Evolutionary conservation across 495 filamentous ascomycete species (phyloP), one percentile per base, ranked within the genome.

Genomic region (Penicillium canescens): DNA sequence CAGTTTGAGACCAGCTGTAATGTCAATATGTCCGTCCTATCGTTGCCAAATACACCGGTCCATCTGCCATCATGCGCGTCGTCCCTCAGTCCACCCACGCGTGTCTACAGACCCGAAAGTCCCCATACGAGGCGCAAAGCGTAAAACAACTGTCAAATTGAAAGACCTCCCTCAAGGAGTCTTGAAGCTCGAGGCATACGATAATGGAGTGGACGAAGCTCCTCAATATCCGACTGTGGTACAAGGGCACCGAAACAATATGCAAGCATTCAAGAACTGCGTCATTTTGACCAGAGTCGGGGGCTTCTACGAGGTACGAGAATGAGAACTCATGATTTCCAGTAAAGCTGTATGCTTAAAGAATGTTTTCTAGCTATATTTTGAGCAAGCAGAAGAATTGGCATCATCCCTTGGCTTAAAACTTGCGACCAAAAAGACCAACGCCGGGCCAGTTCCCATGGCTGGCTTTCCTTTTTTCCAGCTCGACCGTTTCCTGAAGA

Each of bases 391-490:
- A 6, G 88, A 93, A 45, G 87, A 96, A 59, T 84, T 89, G 57
- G 94, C 87, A 4, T 89, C 92, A 16, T 75, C 93, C 23, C 78
- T 98, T 54, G 93, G 91, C 58, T 70, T 98, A 56, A 98, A 98
- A 68, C 83, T 94, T 53, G 87, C 85, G n/a, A 75, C 82, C 43
- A 93, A 88, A 72, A 88, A 81, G 74, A 92, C 86, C 20, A 86
- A 68, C 57, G 84, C 81, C 23, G 89, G 89, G 3, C 77, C 81
- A 3, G 88, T 96, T 40, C 75, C 90, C 4, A 96, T 96, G 91
- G 88, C 94, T 54, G 94, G 94, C 18, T 99, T 99, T 55, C 95
- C 92, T 16, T 90, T 90, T 65, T 92, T 87, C 59, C 91, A 97
- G 65, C 77, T 98, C 37, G 92, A 96, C 63, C 85, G 91, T 13